These are phyloP conservation scores for Metroxylon sagu DNA, from an alignment of 176 grass and related monocot genomes.

Conservation along the genomic window DNA sequence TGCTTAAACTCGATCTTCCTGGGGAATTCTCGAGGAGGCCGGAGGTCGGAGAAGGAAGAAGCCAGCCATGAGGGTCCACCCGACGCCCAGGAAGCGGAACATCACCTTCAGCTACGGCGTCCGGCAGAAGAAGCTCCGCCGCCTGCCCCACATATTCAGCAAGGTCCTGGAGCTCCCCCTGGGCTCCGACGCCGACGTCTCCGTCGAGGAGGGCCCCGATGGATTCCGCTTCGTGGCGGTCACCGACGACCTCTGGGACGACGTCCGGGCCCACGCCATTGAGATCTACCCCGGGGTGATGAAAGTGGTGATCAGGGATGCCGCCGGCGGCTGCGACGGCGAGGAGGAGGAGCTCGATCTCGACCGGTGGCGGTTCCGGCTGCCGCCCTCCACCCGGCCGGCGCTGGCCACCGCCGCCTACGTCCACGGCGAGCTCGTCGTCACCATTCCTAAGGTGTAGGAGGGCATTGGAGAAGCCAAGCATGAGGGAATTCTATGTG, in stretches of 20 bases:
- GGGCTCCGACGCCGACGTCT: conserved; percentile 74
- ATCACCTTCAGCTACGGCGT: conserved; percentile 25
- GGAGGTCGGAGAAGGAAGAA: background rate
- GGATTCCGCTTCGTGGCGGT: conserved; percentile 76
- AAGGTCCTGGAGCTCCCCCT: conserved; percentile 94
- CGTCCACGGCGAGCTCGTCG: conserved; percentile 70
- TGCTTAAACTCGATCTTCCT: no score
- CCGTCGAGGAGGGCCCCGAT: conserved; percentile 56
- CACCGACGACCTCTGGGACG: conserved; percentile 38
- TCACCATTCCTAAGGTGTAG: conserved; percentile 63
- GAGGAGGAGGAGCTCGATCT: conserved; percentile 53
- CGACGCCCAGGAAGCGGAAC: conserved; percentile 36
- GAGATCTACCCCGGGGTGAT: conserved; percentile 90
- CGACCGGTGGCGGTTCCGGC: conserved; percentile 84
- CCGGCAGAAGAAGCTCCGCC: conserved; percentile 80
- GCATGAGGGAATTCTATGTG: background rate
- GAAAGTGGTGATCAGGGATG: conserved; percentile 64
- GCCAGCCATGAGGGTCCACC: conserved; percentile 37
- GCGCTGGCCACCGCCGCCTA: conserved; percentile 77
- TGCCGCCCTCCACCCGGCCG: conserved; percentile 76
- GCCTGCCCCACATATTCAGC: conserved; percentile 88
- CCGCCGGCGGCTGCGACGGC: conserved; percentile 7
- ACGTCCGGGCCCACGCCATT: conserved; percentile 55
- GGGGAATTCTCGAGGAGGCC: background rate
- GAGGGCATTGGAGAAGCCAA: background rate